phyloP scores from a whole-genome alignment of 1,284 basidiomycete genomes.

The Apiotrichum gracile region DNA sequence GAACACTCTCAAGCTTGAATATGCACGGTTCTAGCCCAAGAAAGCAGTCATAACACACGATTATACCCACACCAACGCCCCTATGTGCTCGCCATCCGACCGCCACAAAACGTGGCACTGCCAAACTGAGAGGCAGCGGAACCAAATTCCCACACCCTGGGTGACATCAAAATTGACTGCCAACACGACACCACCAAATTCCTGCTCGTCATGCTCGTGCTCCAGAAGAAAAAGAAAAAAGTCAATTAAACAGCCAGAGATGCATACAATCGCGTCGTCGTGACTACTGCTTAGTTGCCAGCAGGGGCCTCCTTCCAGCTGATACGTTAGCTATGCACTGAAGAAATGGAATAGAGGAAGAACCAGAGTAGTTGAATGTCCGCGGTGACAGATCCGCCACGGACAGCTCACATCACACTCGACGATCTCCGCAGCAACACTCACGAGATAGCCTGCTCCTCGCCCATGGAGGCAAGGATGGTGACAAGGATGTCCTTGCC shows the following conservation, averaged over 20 bases:
- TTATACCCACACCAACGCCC: too few species aligned
- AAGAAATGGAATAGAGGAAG: not conserved
- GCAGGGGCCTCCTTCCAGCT: constrained; percentile 67
- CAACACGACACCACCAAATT: too few species aligned
- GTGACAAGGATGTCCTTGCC: constrained; percentile 79
- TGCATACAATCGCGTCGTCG: constrained; percentile 1
- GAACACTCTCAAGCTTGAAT: too few species aligned
- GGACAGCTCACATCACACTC: not conserved
- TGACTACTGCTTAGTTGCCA: constrained; percentile 11
- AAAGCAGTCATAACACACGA: too few species aligned
- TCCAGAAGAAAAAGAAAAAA: not conserved
- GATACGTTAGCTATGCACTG: not conserved
- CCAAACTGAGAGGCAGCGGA: too few species aligned
- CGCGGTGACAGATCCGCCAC: not conserved
- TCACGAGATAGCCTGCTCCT: constrained; percentile 70
- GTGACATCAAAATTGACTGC: too few species aligned
- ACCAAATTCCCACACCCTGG: not conserved
- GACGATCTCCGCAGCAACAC: not conserved
- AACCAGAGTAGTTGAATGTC: not conserved
- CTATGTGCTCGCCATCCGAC: too few species aligned
- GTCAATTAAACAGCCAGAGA: constrained; percentile 3
- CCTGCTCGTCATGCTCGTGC: too few species aligned
- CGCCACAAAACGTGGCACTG: not conserved
- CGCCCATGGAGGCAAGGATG: constrained; percentile 81
- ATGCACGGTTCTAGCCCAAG: too few species aligned